Conservation (phyloP, 176 grass and related monocot species). For the barley (Hordeum vulgare) region MorexV3_pseudomolecules_assembly NC_058521.1:545268636-545269135, state of each 20-base stretch:
- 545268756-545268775: slow-evolving; percentile 92
- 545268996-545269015: slow-evolving; percentile 90
- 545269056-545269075: slow-evolving; percentile 97
- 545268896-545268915: slow-evolving; percentile 59
- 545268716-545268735: slow-evolving; percentile 87
- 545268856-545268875: background rate
- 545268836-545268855: background rate
- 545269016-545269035: slow-evolving; percentile 93
- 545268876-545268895: background rate
- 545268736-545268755: slow-evolving; percentile 95
- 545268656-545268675: slow-evolving; percentile 86
- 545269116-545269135: slow-evolving; percentile 95
- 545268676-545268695: slow-evolving; percentile 94
- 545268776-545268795: slow-evolving; percentile 88
- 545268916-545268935: slow-evolving; percentile 99
- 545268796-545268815: background rate
- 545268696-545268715: slow-evolving; percentile 97
- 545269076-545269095: slow-evolving; percentile 87
- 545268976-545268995: slow-evolving; percentile 98
- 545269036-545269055: slow-evolving; percentile 90
- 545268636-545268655: slow-evolving; percentile 99
- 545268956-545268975: slow-evolving; percentile 94
- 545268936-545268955: slow-evolving; percentile 89
- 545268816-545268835: background rate
- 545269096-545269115: slow-evolving; percentile 97